Conservation (phyloP, 2,329 filamentous ascomycete species). For the Fusarium succisae region DNA sequence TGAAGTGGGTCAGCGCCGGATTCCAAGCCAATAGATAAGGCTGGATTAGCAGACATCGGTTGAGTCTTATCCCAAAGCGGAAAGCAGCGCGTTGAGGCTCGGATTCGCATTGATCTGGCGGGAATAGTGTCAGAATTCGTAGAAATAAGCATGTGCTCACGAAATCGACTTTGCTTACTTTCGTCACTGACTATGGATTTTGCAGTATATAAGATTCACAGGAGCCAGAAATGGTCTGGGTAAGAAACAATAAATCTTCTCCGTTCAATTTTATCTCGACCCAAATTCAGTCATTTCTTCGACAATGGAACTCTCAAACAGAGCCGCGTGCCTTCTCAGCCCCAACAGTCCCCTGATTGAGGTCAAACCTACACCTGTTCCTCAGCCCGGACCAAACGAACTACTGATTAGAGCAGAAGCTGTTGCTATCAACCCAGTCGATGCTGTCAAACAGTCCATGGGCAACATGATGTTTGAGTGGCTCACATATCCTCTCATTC, state of each 20-base stretch:
- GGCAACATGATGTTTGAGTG: conserved; percentile 21
- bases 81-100: background rate
- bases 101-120: background rate
- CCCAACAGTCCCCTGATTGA: background rate
- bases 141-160: background rate
- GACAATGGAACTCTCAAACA: background rate
- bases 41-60: rapidly evolving
- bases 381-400: background rate
- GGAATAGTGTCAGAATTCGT: background rate
- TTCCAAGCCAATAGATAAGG: background rate
- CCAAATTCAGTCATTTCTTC: rapidly evolving
- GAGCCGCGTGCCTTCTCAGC: background rate
- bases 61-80: background rate
- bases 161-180: rapidly evolving
- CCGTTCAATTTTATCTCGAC: rapidly evolving
- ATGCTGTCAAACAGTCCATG: conserved; percentile 10
- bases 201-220: background rate
- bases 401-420: background rate
- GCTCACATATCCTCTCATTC: conserved; percentile 4
- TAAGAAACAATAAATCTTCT: background rate
- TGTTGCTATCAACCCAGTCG: background rate
- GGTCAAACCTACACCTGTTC: background rate
- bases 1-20: rapidly evolving
- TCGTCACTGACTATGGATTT: background rate
- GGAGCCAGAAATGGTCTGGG: rapidly evolving